Evolutionary conservation across 768 basidiomycete genomes (phyloP).

Genomic region (Termitomyces sp.): DNA sequence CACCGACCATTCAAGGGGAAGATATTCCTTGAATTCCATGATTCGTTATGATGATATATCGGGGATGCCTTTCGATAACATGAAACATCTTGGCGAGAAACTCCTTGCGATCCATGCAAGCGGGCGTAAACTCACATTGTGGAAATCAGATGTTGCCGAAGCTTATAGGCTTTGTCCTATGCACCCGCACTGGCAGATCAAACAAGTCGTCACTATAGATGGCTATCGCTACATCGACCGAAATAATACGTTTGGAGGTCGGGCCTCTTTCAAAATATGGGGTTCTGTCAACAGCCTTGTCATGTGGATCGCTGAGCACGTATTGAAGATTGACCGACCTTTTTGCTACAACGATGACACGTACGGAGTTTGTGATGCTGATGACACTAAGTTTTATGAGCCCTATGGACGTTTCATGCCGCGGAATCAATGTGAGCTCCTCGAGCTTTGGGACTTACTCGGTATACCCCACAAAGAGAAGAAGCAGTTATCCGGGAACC

Average conservation of each 20-base stretch:
- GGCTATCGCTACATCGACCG: conserved; percentile 1
- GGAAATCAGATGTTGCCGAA: conserved; percentile 2
- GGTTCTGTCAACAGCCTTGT: conserved; percentile 4
- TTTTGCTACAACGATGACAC: conserved; percentile 2
- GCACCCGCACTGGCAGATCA: conserved; percentile 8
- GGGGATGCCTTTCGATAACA: conserved; percentile 4
- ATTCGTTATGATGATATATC: conserved; percentile 1
- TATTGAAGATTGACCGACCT: background rate
- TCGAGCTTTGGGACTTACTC: conserved; percentile 1
- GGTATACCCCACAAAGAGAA: conserved; percentile 8
- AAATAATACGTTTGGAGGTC: background rate
- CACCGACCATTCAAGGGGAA: background rate
- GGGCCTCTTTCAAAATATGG: conserved; percentile 8
- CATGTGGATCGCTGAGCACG: conserved; percentile 3
- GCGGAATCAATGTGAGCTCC: background rate
- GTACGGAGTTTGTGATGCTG: background rate
- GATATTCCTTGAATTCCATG: conserved; percentile 8
- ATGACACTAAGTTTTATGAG: background rate
- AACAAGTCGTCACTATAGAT: conserved; percentile 5
- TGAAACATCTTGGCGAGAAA: background rate
- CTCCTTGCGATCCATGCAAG: background rate
- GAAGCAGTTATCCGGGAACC: conserved; percentile 2
- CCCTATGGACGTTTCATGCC: conserved; percentile 1
- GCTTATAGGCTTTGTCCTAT: conserved; percentile 4
- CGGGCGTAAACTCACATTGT: background rate